Conservation (phyloP, 1,284 basidiomycete genomes). For the Sporisorium exsertum region DNA sequence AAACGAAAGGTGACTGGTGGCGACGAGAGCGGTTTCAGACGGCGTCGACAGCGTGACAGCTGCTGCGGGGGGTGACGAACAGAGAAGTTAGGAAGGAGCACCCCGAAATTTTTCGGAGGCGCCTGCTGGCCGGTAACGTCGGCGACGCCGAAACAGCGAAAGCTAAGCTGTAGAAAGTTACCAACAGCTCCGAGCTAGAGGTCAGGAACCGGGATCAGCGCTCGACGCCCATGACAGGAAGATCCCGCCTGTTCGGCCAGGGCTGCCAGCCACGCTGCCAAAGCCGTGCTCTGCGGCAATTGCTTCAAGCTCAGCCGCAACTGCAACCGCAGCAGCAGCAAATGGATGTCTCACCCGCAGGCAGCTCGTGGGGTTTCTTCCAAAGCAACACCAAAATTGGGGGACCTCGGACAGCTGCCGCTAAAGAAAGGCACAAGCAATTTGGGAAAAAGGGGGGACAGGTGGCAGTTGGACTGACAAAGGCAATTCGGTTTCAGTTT, state of each 20-base stretch:
- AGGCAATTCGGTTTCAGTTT: conserved; percentile 6
- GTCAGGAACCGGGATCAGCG: conserved; percentile 11
- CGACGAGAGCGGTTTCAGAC: conserved; percentile 12
- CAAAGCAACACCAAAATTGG: conserved; percentile 7
- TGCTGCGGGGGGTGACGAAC: conserved; percentile 36
- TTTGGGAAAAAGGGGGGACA: conserved; percentile 8
- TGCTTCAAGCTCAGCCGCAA: background rate
- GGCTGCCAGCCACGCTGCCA: too few relatives aligned
- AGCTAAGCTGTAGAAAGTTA: conserved; percentile 7
- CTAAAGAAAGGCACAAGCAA: background rate
- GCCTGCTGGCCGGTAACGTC: conserved; percentile 2
- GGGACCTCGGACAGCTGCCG: background rate
- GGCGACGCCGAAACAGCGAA: conserved; percentile 10
- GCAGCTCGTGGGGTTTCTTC: conserved; percentile 8
- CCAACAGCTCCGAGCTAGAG: conserved; percentile 1
- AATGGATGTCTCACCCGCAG: background rate
- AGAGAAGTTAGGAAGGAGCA: conserved; percentile 42
- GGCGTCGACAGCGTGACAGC: conserved; percentile 11
- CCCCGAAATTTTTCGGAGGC: conserved; percentile 27
- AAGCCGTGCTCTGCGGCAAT: conserved; percentile 1
- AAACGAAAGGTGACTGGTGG: background rate
- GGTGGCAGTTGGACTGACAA: background rate
- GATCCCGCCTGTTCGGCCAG: background rate
- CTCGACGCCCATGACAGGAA: conserved; percentile 1
- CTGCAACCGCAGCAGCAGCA: background rate